These are phyloP conservation scores for Sicyos edulis DNA, from an alignment of 306 rosid species.

Conservation along the genomic window DNA sequence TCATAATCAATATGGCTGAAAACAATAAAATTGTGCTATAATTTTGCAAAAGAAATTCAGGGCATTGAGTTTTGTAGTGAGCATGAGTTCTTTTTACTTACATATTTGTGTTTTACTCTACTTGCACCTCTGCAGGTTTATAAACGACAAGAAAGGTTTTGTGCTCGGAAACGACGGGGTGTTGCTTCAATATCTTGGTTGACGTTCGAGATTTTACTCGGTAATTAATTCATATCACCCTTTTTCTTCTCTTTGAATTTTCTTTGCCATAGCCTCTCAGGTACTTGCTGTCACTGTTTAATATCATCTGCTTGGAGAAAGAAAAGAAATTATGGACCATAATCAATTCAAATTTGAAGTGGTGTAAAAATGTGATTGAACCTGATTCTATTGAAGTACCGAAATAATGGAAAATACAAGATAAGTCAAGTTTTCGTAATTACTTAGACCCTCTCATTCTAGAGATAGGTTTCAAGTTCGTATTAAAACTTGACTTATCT, in stretches of 20 bases:
- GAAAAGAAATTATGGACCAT: not conserved
- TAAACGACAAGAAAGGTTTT: slow-evolving; percentile 75
- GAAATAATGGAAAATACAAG: no score
- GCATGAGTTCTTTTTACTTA: not conserved
- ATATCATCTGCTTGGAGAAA: not conserved
- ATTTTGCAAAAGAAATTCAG: not conserved
- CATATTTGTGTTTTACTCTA: not conserved
- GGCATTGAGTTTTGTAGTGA: not conserved
- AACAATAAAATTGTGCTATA: not conserved
- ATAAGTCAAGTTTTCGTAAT: no score
- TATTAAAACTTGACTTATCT: no score
- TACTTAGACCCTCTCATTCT: no score
- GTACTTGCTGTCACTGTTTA: not conserved
- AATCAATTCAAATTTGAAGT: not conserved
- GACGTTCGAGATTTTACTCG: slow-evolving; percentile 35
- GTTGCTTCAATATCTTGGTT: slow-evolving; percentile 90
- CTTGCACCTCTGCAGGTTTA: slow-evolving; percentile 48
- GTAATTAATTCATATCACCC: slow-evolving; percentile 28
- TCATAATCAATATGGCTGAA: not conserved
- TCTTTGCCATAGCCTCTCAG: not conserved
- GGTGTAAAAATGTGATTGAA: not conserved
- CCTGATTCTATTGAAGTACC: no score
- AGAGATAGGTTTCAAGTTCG: no score
- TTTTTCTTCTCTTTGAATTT: not conserved
- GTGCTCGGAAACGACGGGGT: slow-evolving; percentile 95